Conservation (phyloP, 129 eudicot species). For the Centaurea solstitialis region DNA sequence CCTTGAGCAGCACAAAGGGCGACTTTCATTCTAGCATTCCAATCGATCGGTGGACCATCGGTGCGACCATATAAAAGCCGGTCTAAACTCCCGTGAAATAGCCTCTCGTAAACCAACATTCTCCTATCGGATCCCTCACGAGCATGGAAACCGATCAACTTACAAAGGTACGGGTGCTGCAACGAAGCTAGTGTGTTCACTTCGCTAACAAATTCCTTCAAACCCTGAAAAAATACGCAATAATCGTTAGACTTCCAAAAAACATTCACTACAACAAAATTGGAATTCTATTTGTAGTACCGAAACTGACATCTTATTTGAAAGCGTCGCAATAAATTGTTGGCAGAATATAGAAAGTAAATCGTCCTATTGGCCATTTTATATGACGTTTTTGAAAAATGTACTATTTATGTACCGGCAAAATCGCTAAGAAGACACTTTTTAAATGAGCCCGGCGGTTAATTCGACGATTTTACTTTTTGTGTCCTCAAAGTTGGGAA, state of each 20-base stretch:
- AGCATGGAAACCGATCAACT: conserved; percentile 87
- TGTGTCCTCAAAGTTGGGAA: too few relatives aligned
- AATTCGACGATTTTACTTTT: too few relatives aligned
- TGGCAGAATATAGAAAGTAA: too few relatives aligned
- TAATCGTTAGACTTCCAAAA: conserved; percentile 7
- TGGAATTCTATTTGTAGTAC: too few relatives aligned
- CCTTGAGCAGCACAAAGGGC: conserved; percentile 98
- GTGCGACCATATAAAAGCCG: conserved; percentile 82
- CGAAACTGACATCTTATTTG: neutral
- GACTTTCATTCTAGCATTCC: conserved; percentile 94
- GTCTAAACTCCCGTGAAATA: conserved; percentile 90
- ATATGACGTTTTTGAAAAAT: too few relatives aligned
- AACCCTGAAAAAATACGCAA: conserved; percentile 43
- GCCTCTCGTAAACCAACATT: conserved; percentile 89
- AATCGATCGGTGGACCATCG: conserved; percentile 90
- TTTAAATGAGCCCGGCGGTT: too few relatives aligned
- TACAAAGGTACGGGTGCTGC: conserved; percentile 77
- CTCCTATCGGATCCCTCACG: conserved; percentile 79
- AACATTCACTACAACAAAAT: too few relatives aligned
- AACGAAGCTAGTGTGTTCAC: conserved; percentile 78
- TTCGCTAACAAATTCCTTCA: conserved; percentile 80
- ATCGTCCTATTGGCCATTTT: too few relatives aligned
- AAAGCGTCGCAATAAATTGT: neutral
- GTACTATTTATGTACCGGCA: too few relatives aligned
- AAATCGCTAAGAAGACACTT: too few relatives aligned